Base-by-base conservation (phyloP, 108 stramenopile genomes). In the Licmophora abbreviata region DNA sequence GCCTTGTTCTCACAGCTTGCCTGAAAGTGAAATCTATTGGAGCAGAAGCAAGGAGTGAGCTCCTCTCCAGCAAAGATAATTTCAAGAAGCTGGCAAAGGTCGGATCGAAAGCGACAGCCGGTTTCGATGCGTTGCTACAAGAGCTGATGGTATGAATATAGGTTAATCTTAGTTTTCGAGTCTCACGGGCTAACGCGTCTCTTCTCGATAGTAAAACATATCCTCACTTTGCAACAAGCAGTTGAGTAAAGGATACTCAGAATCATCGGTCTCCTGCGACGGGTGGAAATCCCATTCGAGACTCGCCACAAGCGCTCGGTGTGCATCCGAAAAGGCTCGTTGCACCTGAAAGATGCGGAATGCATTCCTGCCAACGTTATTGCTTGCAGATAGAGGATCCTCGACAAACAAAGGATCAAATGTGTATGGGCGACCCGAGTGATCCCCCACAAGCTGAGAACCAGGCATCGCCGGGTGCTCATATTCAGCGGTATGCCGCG, bases 331-430 rank as follows among this genome's bases (percentile, higher is more conserved):
- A 57, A 91, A 91, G 28, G 89, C 89, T 25, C 89, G 67, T 52
- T 81, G 79, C 29, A 91, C 81, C 63, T 86, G 85, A 54, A 83
- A 76, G 33, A 94, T 92, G 44, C 95, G 77, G 68, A 96, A 96
- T 30, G 92, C 82, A 56, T 96, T 96, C 21, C 93, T 61, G 29
- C 93, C 93, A 29, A 96, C 91, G 61, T 96, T 96, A 64, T 96
- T 96, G 29, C 82, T 73, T 22, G 76, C 52, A 34, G 75, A 72
- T 30, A 96, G 58, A 5, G 93, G 95, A 56, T 96, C 95, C 63
- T 96, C 95, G 30, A 94, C 85, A 71, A 84, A 92, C 27, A 96
- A 69, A 6, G 93, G 95, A 69, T 96, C 95, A 56, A 94, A 86
- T 10, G 75, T 85, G 46, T 67, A 80, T 9, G 81, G 76, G 50